Base-by-base conservation (phyloP, 768 basidiomycete species). In the Chalciporus piperatus region DNA sequence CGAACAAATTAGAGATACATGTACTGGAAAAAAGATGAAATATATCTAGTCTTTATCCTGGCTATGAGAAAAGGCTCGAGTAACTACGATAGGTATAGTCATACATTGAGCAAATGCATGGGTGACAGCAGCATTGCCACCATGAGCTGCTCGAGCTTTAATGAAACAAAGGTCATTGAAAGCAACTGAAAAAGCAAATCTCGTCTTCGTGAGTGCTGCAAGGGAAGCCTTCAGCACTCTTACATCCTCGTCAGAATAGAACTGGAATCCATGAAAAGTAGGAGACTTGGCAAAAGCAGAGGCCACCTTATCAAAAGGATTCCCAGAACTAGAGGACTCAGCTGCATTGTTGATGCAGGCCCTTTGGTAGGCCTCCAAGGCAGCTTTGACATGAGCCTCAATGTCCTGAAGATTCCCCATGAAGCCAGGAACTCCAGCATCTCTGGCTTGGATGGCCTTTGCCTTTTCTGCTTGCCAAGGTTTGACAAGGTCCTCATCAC, bases 151-250 rank as follows among this genome's bases (percentile, higher is more conserved):
- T 4, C 61, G 59, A 0, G 82, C 82, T 62, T 87, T 87, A 69
- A 87, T 79, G 6, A 40, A 45, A 55, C 82, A 83, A 1, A 86
- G 57, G 1, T 72, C 70, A 14, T 55, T 58, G 55, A 81, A 85
- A 0, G 85, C 84, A 28, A 86, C 75, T 0, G 57, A 55, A 58
- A 84, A 84, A 0, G 68, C 83, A 48, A 87, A 84, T 0, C 9
- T 48, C 7, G 55, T 27, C 1, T 55, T 55, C n/a, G 57, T 47
- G 0, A 5, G 32, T 48, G 79, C 80, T 0, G 86, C 84, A 35
- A 72, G 81, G 0, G 85, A 85, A 0, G 84, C 83, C 58, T 81
- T 83, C 20, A 71, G 39, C 3, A 2, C 44, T 40, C 54, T 46
- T 5, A 84, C 58, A 43, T 76, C 66, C 7, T 76, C 70, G 19